These are phyloP conservation scores for Eleusine coracana DNA, from an alignment of 176 grass and related monocot genomes.

Conservation along the genomic window DNA sequence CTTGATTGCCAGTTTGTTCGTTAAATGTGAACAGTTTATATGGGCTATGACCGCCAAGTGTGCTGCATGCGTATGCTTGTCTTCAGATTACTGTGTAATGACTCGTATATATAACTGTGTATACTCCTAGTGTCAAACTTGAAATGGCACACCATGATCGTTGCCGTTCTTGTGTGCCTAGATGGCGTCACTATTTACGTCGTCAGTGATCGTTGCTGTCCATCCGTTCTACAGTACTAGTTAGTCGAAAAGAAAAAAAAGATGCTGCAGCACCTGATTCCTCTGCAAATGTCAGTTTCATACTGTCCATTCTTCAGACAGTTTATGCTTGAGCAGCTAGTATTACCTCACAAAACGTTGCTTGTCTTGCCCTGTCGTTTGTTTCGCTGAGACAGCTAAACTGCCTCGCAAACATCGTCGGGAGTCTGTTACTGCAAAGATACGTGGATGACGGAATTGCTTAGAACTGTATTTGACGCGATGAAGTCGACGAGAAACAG, in stretches of 20 bases:
- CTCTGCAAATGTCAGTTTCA: neutral
- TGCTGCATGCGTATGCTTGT: neutral
- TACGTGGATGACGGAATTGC: neutral
- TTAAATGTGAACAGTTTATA: neutral
- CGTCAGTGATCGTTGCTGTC: neutral
- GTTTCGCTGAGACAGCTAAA: neutral
- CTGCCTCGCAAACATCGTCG: slow-evolving; percentile 42
- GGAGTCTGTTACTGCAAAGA: neutral
- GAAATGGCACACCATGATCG: neutral
- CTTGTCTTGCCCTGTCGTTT: slow-evolving; percentile 10
- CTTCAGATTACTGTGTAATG: neutral
- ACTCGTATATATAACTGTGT: neutral
- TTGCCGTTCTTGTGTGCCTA: neutral
- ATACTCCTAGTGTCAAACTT: neutral
- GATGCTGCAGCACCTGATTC: slow-evolving; percentile 27
- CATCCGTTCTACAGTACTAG: neutral
- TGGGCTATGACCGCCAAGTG: neutral
- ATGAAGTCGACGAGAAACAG: neutral
- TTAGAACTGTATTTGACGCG: neutral
- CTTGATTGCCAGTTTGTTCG: neutral
- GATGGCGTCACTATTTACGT: neutral
- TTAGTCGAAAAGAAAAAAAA: neutral
- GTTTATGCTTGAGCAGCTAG: neutral
- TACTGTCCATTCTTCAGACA: neutral
- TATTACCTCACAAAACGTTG: neutral